Evolutionary conservation across 192 early-diverging fungal species (phyloP).

Genomic region (Backusella westeae): DNA sequence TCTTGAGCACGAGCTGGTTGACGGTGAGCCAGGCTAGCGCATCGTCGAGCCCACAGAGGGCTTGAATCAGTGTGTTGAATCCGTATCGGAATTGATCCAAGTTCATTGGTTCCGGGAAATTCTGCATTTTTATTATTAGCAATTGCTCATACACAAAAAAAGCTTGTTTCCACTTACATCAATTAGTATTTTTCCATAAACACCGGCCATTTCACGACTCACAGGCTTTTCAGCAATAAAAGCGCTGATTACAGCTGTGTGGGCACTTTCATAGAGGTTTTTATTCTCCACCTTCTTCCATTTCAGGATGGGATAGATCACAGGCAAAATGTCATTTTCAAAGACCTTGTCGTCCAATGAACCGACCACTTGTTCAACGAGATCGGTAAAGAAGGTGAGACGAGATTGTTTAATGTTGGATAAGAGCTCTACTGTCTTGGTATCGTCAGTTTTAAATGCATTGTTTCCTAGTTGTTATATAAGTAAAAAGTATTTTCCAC

Average conservation of each 20-base stretch:
- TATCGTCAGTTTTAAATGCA: conserved; percentile 2
- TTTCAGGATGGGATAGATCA: conserved; percentile 42
- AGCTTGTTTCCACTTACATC: conserved; percentile 23
- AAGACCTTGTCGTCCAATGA: conserved; percentile 42
- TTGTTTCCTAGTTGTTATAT: background rate
- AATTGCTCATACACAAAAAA: background rate
- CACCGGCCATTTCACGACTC: conserved; percentile 44
- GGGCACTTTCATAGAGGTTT: conserved; percentile 50
- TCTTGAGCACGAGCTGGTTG: conserved; percentile 38
- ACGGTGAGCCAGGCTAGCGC: conserved; percentile 53
- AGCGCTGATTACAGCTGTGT: conserved; percentile 45
- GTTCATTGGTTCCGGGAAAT: conserved; percentile 46
- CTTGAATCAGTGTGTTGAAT: conserved; percentile 48
- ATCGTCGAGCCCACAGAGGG: conserved; percentile 48
- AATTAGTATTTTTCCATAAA: conserved; percentile 48
- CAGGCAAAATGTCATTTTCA: conserved; percentile 44
- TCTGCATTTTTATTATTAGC: conserved; percentile 9
- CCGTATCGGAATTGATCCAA: conserved; percentile 47
- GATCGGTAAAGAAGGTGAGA: conserved; percentile 44
- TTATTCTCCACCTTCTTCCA: conserved; percentile 32
- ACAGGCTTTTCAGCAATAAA: conserved; percentile 47
- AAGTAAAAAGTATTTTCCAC: background rate
- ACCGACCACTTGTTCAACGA: conserved; percentile 47
- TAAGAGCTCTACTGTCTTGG: background rate
- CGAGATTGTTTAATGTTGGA: conserved; percentile 36